These are phyloP conservation scores for Pisolithus thermaeus DNA, from an alignment of 1,284 basidiomycete species.

Conservation along the genomic window DNA sequence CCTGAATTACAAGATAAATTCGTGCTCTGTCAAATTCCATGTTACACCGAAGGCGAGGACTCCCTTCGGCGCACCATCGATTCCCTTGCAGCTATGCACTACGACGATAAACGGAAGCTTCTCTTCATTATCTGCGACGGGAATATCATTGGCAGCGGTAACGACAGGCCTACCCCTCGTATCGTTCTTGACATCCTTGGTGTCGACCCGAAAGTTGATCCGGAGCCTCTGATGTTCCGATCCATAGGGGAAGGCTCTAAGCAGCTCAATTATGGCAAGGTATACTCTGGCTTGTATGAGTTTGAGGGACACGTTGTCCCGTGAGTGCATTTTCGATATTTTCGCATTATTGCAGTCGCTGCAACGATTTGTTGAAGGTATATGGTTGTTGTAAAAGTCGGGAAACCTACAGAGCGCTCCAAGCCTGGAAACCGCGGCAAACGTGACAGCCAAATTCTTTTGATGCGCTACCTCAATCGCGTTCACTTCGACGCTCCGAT, in stretches of 20 bases:
- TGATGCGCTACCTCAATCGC: slow-evolving; percentile 94
- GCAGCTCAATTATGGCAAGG: slow-evolving; percentile 94
- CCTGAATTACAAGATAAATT: slow-evolving; percentile 97
- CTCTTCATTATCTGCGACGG: slow-evolving; percentile 96
- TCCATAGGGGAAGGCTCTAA: slow-evolving; percentile 89
- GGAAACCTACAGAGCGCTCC: slow-evolving; percentile 91
- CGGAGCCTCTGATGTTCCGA: slow-evolving; percentile 92
- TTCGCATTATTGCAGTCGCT: background rate
- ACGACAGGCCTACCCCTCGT: slow-evolving; percentile 89
- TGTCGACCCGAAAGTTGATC: slow-evolving; percentile 88
- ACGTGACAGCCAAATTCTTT: slow-evolving; percentile 92
- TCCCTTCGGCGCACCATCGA: slow-evolving; percentile 92
- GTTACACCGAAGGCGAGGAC: slow-evolving; percentile 97
- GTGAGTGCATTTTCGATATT: slow-evolving; percentile 37
- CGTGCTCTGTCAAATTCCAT: slow-evolving; percentile 91
- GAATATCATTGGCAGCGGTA: slow-evolving; percentile 94
- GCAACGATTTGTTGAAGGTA: slow-evolving; percentile 47
- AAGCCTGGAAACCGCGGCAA: slow-evolving; percentile 97
- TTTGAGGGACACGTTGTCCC: slow-evolving; percentile 93
- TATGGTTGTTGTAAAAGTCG: slow-evolving; percentile 94
- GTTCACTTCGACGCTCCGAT: slow-evolving; percentile 96
- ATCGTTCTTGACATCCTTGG: slow-evolving; percentile 93
- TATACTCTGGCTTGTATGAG: slow-evolving; percentile 95
- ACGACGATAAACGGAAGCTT: slow-evolving; percentile 97
- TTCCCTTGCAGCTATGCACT: slow-evolving; percentile 85